A percentile compares a stretch with the other conserved stretches of the same genome.
phyloP scores from a whole-genome alignment of 768 basidiomycete genomes.

The Tricholoma saponaceum region DNA sequence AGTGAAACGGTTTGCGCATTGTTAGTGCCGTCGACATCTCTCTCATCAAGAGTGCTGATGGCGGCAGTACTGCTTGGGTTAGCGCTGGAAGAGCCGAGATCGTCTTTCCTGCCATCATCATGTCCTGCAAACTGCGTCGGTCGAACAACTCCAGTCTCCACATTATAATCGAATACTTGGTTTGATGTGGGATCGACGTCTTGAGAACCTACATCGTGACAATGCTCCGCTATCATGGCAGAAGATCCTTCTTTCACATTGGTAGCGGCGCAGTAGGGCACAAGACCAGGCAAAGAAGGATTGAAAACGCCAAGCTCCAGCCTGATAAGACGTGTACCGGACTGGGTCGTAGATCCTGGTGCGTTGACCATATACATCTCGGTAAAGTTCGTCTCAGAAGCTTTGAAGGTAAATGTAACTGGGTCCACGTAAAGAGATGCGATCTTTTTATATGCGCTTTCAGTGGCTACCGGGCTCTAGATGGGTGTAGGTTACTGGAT shows the following conservation, averaged over 20 bases:
- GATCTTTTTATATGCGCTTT: conserved; percentile 6
- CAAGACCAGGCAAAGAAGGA: conserved; percentile 32
- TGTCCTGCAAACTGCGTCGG: conserved; percentile 45
- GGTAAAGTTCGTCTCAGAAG: conserved; percentile 44
- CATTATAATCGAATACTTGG: conserved; percentile 59
- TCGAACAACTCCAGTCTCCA: conserved; percentile 39
- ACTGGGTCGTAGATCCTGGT: neutral
- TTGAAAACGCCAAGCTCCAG: conserved; percentile 25
- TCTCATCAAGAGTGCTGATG: conserved; percentile 16
- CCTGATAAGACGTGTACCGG: conserved; percentile 28
- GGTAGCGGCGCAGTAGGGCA: conserved; percentile 50
- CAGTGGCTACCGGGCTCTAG: conserved; percentile 6
- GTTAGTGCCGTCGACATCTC: conserved; percentile 13
- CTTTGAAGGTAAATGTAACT: conserved; percentile 37
- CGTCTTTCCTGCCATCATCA: conserved; percentile 21
- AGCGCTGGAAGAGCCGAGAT: neutral
- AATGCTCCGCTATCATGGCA: conserved; percentile 46
- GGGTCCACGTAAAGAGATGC: conserved; percentile 16
- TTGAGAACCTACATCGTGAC: conserved; percentile 19
- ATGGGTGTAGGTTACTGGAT: neutral
- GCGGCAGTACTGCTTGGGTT: neutral
- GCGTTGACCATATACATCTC: conserved; percentile 36
- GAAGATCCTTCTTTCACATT: neutral
- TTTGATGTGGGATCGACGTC: conserved; percentile 29
- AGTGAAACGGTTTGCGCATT: conserved; percentile 44